Base-by-base conservation (phyloP, 805 yeast species). In the Hanseniaspora lachancei region DNA sequence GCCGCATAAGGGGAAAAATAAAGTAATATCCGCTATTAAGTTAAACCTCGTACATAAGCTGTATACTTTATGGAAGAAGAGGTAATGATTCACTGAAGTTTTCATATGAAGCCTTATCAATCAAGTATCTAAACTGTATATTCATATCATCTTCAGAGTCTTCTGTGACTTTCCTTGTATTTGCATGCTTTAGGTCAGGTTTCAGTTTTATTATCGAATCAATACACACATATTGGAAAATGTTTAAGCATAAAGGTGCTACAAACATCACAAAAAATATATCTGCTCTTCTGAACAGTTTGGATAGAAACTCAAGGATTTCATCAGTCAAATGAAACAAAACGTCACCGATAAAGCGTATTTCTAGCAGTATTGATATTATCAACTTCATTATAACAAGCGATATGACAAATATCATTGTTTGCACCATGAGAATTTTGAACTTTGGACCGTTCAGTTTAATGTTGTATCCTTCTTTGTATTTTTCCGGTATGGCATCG, bases 231-330 rank as follows among this genome's bases (percentile, higher is more conserved):
- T 82, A 79, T 66, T 86, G 95, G 67, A 86, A 75, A 59, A 84
- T 77, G 65, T 86, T 86, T 77, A 86, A 75, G 58, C 83, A 66
- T 6, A 84, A 72, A 1, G 95, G 95, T 60, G 84, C 84, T 9
- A 86, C 77, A 64, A 93, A 78, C 81, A 91, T 84, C 27, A 93
- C 96, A 58, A 91, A 77, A 41, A 85, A 82, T 16, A 91, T 86
- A 66, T 93, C 96, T 40, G 88, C 74, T 59, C 84, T 80, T 2
- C 95, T 93, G 36, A 89, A 69, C 66, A 85, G 74, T 57, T 83
- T 79, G 15, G 95, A 89, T 54, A 88, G 75, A 72, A 86, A 79
- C 57, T 81, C 81, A 15, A 95, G 88, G 47, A 85, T 72, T 41
- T 72, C 72, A 58, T 85, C 89, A 59, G 55, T 52, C 21, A 52